These are phyloP conservation scores for Xylaria polymorpha DNA, from an alignment of 2,329 filamentous ascomycete species.

Conservation along the genomic window DNA sequence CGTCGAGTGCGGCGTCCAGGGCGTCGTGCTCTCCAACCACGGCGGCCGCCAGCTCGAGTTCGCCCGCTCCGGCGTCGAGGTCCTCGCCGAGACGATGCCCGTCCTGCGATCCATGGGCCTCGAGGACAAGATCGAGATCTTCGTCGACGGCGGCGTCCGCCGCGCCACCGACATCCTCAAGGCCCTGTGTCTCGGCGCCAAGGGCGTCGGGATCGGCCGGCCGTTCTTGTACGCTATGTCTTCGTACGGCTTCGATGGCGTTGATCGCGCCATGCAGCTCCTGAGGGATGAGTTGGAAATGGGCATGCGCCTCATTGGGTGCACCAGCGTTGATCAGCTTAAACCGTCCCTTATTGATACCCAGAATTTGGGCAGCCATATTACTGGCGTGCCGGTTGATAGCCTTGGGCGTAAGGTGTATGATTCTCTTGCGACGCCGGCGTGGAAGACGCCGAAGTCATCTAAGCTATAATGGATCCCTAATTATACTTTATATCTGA, in stretches of 20 bases:
- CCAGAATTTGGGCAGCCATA: slow-evolving; percentile 70
- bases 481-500: neutral
- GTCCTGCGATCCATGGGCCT: slow-evolving; percentile 79
- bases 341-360: slow-evolving; percentile 84
- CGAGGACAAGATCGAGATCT: slow-evolving; percentile 85
- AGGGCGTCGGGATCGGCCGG: slow-evolving; percentile 90
- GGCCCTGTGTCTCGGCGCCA: slow-evolving; percentile 90
- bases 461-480: slow-evolving; percentile 59
- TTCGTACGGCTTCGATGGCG: slow-evolving; percentile 86
- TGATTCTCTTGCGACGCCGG: slow-evolving; percentile 64
- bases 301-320: slow-evolving; percentile 96
- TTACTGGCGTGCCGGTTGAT: slow-evolving; percentile 62
- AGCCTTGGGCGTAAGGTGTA: slow-evolving; percentile 62
- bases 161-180: slow-evolving; percentile 96
- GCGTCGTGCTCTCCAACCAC: slow-evolving; percentile 95
- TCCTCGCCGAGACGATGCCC: slow-evolving; percentile 93
- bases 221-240: slow-evolving; percentile 98
- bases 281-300: slow-evolving; percentile 98
- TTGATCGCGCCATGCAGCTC: slow-evolving; percentile 91
- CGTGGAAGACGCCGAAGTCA: slow-evolving; percentile 60
- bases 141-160: slow-evolving; percentile 88
- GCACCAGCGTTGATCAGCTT: slow-evolving; percentile 77
- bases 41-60: slow-evolving; percentile 95
- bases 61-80: slow-evolving; percentile 86
- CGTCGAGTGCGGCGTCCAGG: slow-evolving; percentile 83